Evolutionary conservation across 2,329 filamentous ascomycete species (phyloP).

Genomic region (Cucurbitaria berberidis): DNA sequence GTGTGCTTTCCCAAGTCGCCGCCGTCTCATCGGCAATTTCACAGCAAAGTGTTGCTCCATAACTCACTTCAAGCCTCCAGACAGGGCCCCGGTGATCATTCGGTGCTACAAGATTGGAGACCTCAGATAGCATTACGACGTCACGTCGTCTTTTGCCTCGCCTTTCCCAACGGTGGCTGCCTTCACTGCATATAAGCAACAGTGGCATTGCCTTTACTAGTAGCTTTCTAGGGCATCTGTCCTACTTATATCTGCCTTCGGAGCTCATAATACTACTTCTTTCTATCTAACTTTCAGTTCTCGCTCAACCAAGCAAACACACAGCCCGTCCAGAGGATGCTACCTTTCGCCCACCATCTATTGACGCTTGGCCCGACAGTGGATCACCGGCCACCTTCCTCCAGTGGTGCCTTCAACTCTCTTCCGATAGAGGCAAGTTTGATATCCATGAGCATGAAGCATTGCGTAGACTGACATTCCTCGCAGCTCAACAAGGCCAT

Average conservation of each 20-base stretch:
- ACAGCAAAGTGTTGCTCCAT: neutral
- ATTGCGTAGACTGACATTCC: constrained; percentile 1
- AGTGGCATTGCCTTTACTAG: constrained; percentile 2
- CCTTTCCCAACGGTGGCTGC: neutral
- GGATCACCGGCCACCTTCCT: constrained; percentile 9
- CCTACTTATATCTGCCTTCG: neutral
- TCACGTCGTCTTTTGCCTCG: constrained; percentile 3
- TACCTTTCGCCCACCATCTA: neutral
- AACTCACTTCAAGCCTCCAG: neutral
- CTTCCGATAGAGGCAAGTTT: constrained; percentile 42
- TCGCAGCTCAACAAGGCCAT: constrained; percentile 51
- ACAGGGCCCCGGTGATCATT: neutral
- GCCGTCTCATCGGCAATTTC: neutral
- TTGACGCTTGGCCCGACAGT: constrained; percentile 7
- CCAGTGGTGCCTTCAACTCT: constrained; percentile 34
- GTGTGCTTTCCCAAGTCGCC: constrained; percentile 8
- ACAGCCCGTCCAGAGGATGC: neutral
- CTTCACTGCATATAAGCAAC: constrained; percentile 9
- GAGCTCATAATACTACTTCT: neutral
- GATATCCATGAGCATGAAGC: neutral
- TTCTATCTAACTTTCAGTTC: neutral
- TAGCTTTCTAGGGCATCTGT: no score
- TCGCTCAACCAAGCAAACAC: neutral
- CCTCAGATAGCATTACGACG: neutral
- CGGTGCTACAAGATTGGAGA: neutral